A percentile compares a stretch with the other conserved stretches of the same genome.
phyloP scores from a whole-genome alignment of 2,329 filamentous ascomycete species.

The Atkinsonella hypoxylon region DNA sequence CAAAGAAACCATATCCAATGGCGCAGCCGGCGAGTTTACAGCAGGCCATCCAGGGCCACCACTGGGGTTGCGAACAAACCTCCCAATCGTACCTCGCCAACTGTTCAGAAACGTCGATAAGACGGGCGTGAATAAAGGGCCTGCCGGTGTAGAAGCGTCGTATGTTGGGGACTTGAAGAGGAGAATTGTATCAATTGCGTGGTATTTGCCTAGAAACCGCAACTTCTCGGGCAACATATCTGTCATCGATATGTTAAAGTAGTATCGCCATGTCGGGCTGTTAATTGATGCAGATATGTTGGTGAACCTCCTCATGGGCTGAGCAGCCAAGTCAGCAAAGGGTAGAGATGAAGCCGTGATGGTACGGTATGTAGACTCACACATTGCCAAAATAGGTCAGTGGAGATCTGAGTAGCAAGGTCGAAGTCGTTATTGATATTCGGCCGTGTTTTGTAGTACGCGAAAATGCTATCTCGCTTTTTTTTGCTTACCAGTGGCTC shows the following conservation, averaged over 20 bases:
- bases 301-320: conserved; percentile 15
- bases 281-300: conserved; percentile 10
- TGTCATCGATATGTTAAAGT: conserved; percentile 15
- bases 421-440: conserved; percentile 13
- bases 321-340: conserved; percentile 1
- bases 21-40: conserved; percentile 12
- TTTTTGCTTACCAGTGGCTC: conserved; percentile 6
- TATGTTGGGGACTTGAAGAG: conserved; percentile 13
- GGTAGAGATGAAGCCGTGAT: not conserved
- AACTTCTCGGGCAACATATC: conserved; percentile 11
- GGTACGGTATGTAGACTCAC: conserved; percentile 10
- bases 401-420: conserved; percentile 14
- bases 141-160: conserved; percentile 1
- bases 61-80: conserved; percentile 14
- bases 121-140: conserved; percentile 8
- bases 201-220: conserved; percentile 15
- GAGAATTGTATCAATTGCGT: conserved; percentile 14
- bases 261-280: conserved; percentile 16
- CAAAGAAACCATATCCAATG: conserved; percentile 12
- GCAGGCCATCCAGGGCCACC: conserved; percentile 15
- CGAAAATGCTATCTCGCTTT: conserved; percentile 9
- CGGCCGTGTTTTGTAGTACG: conserved; percentile 9
- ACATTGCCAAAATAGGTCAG: conserved; percentile 16
- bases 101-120: conserved; percentile 14
- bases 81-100: conserved; percentile 13